These are phyloP conservation scores for Beta vulgaris DNA, from an alignment of 148 eudicot genomes.

Conservation along the genomic window DNA sequence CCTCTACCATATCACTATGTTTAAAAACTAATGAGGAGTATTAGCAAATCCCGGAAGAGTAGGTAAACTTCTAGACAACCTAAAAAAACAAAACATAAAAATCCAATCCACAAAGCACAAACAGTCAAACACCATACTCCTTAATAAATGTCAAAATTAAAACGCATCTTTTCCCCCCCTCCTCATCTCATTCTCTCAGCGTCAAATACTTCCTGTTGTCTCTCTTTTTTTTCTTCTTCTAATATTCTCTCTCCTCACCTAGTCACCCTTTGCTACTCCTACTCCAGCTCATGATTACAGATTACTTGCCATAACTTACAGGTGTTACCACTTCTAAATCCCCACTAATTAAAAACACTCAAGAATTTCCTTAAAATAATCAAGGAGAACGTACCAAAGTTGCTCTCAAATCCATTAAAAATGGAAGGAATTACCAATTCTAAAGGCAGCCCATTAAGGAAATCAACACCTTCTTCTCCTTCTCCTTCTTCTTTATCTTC, in stretches of 20 bases:
- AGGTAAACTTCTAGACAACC: background rate
- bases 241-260: background rate
- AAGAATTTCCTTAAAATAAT: background rate
- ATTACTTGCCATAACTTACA: background rate
- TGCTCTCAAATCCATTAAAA: background rate
- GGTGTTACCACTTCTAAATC: background rate
- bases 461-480: constrained; percentile 2
- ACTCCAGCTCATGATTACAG: background rate
- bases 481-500: constrained; percentile 7
- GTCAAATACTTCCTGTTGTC: no score
- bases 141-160: background rate
- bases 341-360: background rate
- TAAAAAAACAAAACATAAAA: background rate
- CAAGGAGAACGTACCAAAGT: no score
- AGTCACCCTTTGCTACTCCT: no score
- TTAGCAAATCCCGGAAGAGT: constrained; percentile 1
- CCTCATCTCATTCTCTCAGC: no score
- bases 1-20: background rate
- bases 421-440: constrained; percentile 37
- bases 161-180: background rate
- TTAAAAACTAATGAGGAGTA: background rate
- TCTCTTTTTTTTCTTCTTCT: background rate
- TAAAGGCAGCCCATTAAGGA: constrained; percentile 18
- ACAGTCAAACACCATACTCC: no score
- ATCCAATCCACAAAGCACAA: background rate